A percentile compares a stretch with the other conserved stretches of the same genome.
These are phyloP conservation scores for Ceratobasidium sp. DNA, from an alignment of 1,284 basidiomycete species.

Conservation along the genomic window DNA sequence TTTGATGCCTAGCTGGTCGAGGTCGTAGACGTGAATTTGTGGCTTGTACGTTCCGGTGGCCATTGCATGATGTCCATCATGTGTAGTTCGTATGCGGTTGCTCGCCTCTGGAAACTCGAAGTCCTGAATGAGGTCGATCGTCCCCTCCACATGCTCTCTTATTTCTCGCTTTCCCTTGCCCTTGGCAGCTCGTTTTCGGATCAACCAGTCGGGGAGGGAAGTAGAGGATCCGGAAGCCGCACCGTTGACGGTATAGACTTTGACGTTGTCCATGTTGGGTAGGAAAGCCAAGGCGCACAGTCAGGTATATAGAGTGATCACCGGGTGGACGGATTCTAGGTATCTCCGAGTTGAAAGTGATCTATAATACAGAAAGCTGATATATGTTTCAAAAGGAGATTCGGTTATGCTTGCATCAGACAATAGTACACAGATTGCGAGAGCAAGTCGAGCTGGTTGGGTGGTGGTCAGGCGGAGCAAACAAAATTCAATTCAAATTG, in stretches of 20 bases:
- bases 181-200: conserved; percentile 67
- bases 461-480: conserved; percentile 5
- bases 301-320: neutral
- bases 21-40: conserved; percentile 94
- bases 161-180: conserved; percentile 69
- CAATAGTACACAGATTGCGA: neutral
- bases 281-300: neutral
- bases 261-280: conserved; percentile 55
- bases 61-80: conserved; percentile 90
- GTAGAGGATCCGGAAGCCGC: conserved; percentile 82
- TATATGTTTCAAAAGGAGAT: neutral
- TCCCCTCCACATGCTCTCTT: conserved; percentile 74
- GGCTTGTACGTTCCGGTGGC: conserved; percentile 99
- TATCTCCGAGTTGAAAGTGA: neutral
- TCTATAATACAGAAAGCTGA: too few relatives aligned
- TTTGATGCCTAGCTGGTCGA: conserved; percentile 91
- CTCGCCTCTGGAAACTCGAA: conserved; percentile 98
- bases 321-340: neutral
- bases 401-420: neutral
- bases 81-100: conserved; percentile 88
- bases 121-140: conserved; percentile 89
- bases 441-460: neutral
- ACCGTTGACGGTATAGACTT: conserved; percentile 91
- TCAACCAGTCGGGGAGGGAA: conserved; percentile 88
- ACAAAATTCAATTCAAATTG: conserved; percentile 38